Evolutionary conservation across 2,329 filamentous ascomycete species (phyloP), one percentile per base, ranked within the genome.

Genomic region (Macrophomina phaseolina): DNA sequence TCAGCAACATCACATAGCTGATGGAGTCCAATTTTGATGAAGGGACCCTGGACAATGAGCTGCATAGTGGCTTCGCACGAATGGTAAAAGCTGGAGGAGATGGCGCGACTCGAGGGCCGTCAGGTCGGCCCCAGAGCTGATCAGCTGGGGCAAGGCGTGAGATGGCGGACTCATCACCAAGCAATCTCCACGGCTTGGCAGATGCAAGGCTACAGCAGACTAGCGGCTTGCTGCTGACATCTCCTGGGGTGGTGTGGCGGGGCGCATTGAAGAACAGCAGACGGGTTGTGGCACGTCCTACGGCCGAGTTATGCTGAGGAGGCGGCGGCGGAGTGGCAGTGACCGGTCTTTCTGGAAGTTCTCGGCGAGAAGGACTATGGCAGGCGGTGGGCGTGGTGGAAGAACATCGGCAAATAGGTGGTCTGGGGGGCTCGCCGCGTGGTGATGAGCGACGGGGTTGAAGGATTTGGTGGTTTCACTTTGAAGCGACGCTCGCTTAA

Each of bases 101-200:
- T 9, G 52, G 18, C 18, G n/a, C 18, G 34, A 28, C 32, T 55
- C 52, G 52, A 36, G 6, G 49, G 30, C 23, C 14, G n/a, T 42
- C n/a, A 38, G 9, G 38, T 42, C 16, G 2, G 38, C 55, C 40
- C 23, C 55, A 32, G 28, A 11, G 12, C 18, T 40, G 34, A 40
- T 40, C 52, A 56, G 52, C 32, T 5, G 8, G 11, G 12, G 28
- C 49, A 32, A 52, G 49, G 28, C 23, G 23, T 9, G 52, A 40
- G 32, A 36, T 36, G 16, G 52, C 2, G 34, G 8, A 16, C 55
- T 60, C 55, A 46, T 60, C 53, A 46, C 14, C 55, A 45, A 60
- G 55, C 40, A 60, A 45, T 60, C 14, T 46, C 28, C 38, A 60
- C 40, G 55, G 55, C 55, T 45, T 58, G 53, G 53, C 53, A 45